phyloP scores from a whole-genome alignment of 2,329 filamentous ascomycete genomes.

The Cladophialophora immunda region DNA sequence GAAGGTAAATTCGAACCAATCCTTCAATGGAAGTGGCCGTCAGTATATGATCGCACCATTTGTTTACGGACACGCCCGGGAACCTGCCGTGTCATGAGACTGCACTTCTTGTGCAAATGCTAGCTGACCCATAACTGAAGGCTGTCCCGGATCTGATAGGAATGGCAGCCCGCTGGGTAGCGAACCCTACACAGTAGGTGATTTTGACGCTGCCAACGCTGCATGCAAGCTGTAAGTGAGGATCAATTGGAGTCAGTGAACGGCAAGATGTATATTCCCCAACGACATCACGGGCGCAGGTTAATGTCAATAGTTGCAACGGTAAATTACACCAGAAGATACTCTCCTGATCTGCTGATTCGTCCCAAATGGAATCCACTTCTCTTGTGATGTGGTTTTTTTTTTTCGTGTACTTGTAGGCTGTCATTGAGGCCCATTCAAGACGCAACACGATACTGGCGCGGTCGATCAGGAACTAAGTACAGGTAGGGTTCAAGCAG shows the following conservation, averaged over 20 bases:
- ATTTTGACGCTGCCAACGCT: background rate
- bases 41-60: background rate
- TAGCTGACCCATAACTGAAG: background rate
- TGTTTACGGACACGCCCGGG: background rate
- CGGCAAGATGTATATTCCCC: background rate
- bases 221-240: background rate
- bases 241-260: background rate
- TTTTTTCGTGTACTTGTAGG: no score
- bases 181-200: background rate
- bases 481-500: background rate
- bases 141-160: background rate
- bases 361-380: background rate
- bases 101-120: background rate
- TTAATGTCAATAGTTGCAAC: background rate
- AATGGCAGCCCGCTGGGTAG: background rate
- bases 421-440: background rate
- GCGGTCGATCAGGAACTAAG: conserved; percentile 26
- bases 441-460: background rate
- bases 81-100: background rate
- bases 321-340: background rate
- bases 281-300: background rate
- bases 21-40: background rate
- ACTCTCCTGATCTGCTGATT: background rate
- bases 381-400: background rate
- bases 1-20: background rate